Conservation (phyloP, 345 rosid genomes). For the Nasturtium officinale region DNA sequence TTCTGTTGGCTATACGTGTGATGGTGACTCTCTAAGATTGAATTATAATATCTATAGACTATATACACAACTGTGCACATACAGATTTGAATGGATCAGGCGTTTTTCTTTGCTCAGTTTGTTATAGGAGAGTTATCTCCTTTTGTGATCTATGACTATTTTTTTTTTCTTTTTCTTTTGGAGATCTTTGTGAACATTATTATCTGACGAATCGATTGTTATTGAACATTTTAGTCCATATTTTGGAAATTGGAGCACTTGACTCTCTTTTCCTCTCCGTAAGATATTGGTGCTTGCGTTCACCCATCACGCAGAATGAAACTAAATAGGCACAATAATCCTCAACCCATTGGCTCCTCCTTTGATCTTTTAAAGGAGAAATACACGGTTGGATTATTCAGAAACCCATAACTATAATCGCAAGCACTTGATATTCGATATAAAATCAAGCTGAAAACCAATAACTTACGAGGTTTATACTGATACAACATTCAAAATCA, state of each 20-base stretch:
- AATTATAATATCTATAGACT: conserved; percentile 32
- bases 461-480: conserved; percentile 27
- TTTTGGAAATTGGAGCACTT: neutral
- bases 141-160: conserved; percentile 15
- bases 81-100: conserved; percentile 30
- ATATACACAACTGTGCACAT: conserved; percentile 23
- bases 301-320: neutral
- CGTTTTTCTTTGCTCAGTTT: neutral
- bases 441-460: conserved; percentile 32
- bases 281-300: neutral
- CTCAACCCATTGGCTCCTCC: too few relatives aligned
- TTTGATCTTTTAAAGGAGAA: neutral
- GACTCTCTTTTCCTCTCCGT: neutral
- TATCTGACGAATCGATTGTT: conserved; percentile 6
- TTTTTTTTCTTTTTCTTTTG: neutral
- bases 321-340: neutral
- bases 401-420: neutral
- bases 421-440: neutral
- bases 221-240: neutral
- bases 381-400: neutral
- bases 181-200: conserved; percentile 12
- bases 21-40: conserved; percentile 8
- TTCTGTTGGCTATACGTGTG: conserved; percentile 16
- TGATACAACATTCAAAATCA: conserved; percentile 43
- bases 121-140: conserved; percentile 18